A percentile compares a stretch with the other conserved stretches of the same genome.
phyloP scores from a whole-genome alignment of 495 filamentous ascomycete genomes.

The Xylaria bambusicola region DNA sequence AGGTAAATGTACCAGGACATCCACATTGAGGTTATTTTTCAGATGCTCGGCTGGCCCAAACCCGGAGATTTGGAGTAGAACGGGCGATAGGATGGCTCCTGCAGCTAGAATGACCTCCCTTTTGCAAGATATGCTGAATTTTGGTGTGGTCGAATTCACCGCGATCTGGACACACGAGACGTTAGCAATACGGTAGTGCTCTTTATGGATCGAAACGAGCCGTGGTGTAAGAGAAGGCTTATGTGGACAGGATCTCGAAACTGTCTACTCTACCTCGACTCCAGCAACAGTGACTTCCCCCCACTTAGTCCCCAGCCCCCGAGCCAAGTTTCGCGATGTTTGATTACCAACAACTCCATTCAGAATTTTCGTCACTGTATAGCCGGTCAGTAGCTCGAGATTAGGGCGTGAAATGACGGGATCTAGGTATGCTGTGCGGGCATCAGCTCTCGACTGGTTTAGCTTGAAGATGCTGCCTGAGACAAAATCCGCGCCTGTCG shows the following conservation, averaged over 20 bases:
- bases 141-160: constrained; percentile 18
- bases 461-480: constrained; percentile 47
- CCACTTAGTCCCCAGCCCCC: neutral
- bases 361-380: constrained; percentile 47
- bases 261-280: constrained; percentile 12
- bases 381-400: constrained; percentile 46
- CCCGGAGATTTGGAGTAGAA: constrained; percentile 61
- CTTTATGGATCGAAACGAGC: no score
- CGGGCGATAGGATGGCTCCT: constrained; percentile 53
- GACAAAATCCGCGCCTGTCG: constrained; percentile 49
- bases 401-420: constrained; percentile 46
- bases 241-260: no score
- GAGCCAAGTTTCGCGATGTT: constrained; percentile 35
- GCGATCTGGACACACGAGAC: constrained; percentile 28
- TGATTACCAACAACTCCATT: constrained; percentile 16
- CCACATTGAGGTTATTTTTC: constrained; percentile 28
- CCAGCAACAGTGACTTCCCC: neutral
- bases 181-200: no score
- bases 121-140: constrained; percentile 26
- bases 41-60: constrained; percentile 46
- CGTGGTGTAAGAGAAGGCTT: no score
- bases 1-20: constrained; percentile 35
- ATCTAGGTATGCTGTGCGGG: constrained; percentile 50
- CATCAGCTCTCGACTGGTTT: constrained; percentile 54
- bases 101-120: constrained; percentile 56